Conservation (phyloP, 2,329 filamentous ascomycete species). For the Aureobasidium sp. region DNA sequence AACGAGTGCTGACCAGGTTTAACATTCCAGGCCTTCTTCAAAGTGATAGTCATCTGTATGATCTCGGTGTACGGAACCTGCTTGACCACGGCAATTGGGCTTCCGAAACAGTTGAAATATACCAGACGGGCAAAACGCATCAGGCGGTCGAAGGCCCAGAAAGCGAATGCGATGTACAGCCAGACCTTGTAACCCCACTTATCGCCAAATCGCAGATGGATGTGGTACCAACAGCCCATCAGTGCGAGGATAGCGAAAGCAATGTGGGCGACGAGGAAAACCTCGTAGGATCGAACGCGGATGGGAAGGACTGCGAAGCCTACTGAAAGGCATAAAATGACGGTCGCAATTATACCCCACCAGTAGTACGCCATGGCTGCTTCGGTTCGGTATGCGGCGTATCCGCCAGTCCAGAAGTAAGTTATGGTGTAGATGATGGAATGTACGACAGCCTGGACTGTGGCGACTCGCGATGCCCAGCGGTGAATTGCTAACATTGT, state of each 20-base stretch:
- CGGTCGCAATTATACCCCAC: constrained; percentile 37
- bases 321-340: constrained; percentile 24
- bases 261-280: constrained; percentile 39
- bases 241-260: constrained; percentile 32
- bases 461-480: constrained; percentile 39
- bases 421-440: constrained; percentile 33
- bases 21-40: constrained; percentile 28
- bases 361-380: constrained; percentile 28
- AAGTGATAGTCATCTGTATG: constrained; percentile 31
- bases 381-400: constrained; percentile 20
- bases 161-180: constrained; percentile 34
- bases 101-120: constrained; percentile 25
- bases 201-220: constrained; percentile 27
- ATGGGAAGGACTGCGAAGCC: constrained; percentile 29
- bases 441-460: constrained; percentile 40
- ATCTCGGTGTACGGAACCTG: constrained; percentile 26
- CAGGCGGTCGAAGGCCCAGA: constrained; percentile 41
- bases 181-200: constrained; percentile 41
- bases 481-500: constrained; percentile 43
- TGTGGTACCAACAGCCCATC: constrained; percentile 37
- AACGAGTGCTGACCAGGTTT: constrained; percentile 33
- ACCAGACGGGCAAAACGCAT: constrained; percentile 31
- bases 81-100: constrained; percentile 29
- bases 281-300: constrained; percentile 32
- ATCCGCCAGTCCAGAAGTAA: constrained; percentile 18